A percentile compares a stretch with the other conserved stretches of the same genome.
Evolutionary conservation across 2,329 filamentous ascomycete species (phyloP).

Genomic region (Pyricularia pennisetigena): DNA sequence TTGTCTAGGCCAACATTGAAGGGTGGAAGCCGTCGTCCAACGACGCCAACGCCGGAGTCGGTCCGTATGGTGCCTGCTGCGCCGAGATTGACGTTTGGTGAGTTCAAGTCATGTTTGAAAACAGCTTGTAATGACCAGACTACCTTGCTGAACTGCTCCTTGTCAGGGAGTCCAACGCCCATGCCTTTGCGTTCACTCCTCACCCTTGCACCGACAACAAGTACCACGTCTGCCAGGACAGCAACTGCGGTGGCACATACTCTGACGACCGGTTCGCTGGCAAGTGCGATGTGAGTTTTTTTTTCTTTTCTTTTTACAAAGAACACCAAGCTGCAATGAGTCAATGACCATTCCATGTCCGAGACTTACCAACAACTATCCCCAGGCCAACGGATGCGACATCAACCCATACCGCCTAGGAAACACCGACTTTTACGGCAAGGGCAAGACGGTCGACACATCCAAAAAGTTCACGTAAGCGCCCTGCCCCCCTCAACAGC

Average conservation of each 20-base stretch:
- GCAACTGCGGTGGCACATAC: constrained; percentile 37
- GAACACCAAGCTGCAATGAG: not conserved
- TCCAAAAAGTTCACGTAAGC: constrained; percentile 36
- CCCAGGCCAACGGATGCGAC: constrained; percentile 46
- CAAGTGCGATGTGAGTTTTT: constrained; percentile 51
- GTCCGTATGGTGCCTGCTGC: constrained; percentile 42
- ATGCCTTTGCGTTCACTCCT: constrained; percentile 48
- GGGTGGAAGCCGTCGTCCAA: constrained; percentile 36
- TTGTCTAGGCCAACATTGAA: constrained; percentile 25
- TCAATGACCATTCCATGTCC: not conserved
- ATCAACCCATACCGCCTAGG: constrained; percentile 57
- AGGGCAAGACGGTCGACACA: constrained; percentile 45
- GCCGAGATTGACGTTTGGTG: constrained; percentile 53
- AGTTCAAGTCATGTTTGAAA: too few relatives aligned
- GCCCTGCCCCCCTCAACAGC: not conserved
- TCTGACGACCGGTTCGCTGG: constrained; percentile 26
- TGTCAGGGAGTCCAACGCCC: constrained; percentile 50
- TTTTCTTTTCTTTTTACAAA: too few relatives aligned
- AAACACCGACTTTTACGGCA: constrained; percentile 44
- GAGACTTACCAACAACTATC: not conserved
- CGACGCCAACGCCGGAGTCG: constrained; percentile 39
- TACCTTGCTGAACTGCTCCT: not conserved
- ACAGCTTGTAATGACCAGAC: too few relatives aligned
- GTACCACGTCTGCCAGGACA: constrained; percentile 28
- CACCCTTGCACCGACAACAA: constrained; percentile 42